Percentiles rank a stretch among this genome's conserved stretches.
phyloP scores from a whole-genome alignment of 306 rosid genomes.

The Oxytropis ochrocephala region DNA sequence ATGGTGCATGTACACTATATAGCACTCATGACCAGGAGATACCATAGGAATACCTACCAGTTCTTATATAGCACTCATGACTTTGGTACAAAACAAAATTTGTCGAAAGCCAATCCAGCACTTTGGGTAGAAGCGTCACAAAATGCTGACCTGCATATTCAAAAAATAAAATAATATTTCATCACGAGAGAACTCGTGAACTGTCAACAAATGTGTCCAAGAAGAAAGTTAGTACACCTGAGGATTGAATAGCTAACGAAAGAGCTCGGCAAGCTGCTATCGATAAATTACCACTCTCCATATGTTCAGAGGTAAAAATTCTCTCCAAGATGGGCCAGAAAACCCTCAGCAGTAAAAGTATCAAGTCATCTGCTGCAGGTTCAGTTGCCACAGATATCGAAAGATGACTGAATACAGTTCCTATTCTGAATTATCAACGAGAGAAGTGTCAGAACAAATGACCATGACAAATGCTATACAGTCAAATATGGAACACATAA shows the following conservation, averaged over 20 bases:
- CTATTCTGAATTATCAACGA: slow-evolving; percentile 53
- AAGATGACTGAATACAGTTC: slow-evolving; percentile 88
- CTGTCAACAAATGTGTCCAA: slow-evolving; percentile 5
- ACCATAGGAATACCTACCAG: slow-evolving; percentile 48
- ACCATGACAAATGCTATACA: not conserved
- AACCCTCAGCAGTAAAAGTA: slow-evolving; percentile 55
- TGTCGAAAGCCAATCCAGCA: slow-evolving; percentile 75
- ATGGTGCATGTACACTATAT: slow-evolving; percentile 35
- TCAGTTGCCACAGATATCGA: slow-evolving; percentile 45
- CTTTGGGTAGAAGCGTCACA: slow-evolving; percentile 61
- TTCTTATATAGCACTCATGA: slow-evolving; percentile 89
- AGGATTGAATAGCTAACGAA: slow-evolving; percentile 82
- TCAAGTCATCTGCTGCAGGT: slow-evolving; percentile 63
- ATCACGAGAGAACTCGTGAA: slow-evolving; percentile 2
- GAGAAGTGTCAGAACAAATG: slow-evolving; percentile 3
- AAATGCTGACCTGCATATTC: slow-evolving; percentile 76
- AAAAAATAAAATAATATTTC: not conserved
- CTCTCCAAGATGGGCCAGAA: slow-evolving; percentile 95
- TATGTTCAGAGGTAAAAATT: slow-evolving; percentile 72
- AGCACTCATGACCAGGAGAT: slow-evolving; percentile 73
- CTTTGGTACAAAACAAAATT: slow-evolving; percentile 77
- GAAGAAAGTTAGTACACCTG: slow-evolving; percentile 46
- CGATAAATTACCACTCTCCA: slow-evolving; percentile 84
- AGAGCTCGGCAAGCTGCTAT: slow-evolving; percentile 93
- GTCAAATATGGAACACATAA: not conserved